These are phyloP conservation scores for Leonotis leonurus DNA, from an alignment of 257 asterid genomes.

Conservation along the genomic window DNA sequence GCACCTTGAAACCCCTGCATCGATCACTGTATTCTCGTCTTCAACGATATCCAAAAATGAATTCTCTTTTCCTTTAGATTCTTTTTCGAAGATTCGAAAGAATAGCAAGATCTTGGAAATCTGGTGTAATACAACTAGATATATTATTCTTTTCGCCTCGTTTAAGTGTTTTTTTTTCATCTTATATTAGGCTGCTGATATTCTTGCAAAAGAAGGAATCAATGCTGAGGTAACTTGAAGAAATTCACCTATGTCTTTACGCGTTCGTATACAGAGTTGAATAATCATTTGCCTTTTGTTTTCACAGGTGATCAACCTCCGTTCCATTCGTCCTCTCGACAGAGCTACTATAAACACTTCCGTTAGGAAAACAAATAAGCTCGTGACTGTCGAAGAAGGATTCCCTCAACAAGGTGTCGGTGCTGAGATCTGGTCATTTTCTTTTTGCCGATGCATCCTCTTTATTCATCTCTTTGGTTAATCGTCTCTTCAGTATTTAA, in stretches of 20 bases:
- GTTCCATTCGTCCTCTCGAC: constrained; percentile 80
- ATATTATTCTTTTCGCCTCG: constrained; percentile 5
- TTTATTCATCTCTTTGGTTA: background rate
- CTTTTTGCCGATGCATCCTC: background rate
- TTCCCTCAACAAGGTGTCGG: constrained; percentile 88
- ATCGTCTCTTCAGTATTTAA: background rate
- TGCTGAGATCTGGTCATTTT: constrained; percentile 72
- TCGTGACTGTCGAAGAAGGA: constrained; percentile 84
- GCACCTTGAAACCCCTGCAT: background rate
- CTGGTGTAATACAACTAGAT: background rate
- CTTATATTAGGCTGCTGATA: constrained; percentile 70
- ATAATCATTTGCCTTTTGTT: background rate
- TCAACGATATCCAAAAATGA: background rate
- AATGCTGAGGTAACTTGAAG: constrained; percentile 61
- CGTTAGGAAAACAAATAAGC: constrained; percentile 75
- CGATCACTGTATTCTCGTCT: background rate
- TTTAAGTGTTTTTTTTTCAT: constrained; percentile 5
- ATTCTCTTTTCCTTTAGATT: background rate
- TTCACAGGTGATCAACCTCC: constrained; percentile 66
- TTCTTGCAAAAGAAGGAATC: constrained; percentile 77
- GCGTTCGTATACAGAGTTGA: background rate
- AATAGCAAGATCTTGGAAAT: background rate
- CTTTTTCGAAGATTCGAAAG: background rate
- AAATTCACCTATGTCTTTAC: background rate
- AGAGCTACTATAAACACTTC: constrained; percentile 62